phyloP scores from a whole-genome alignment of 2,329 filamentous ascomycete species.

The Fusarium sp. region DNA sequence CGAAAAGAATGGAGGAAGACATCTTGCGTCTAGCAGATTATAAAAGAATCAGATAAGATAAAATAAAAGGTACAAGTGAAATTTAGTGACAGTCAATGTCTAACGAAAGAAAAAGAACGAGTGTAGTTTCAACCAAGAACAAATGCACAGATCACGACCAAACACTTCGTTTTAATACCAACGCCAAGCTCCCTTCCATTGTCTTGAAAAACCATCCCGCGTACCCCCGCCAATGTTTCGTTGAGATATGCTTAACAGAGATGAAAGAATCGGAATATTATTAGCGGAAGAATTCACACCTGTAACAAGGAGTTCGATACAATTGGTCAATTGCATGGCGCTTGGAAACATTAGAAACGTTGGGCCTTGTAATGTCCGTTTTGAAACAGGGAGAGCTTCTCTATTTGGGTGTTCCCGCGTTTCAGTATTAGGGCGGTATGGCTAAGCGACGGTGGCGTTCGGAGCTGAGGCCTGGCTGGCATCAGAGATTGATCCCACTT shows the following conservation, averaged over 20 bases:
- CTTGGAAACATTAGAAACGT: neutral
- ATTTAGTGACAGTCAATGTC: constrained; percentile 32
- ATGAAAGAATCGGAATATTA: neutral
- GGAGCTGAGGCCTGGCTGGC: neutral
- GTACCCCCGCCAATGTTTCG: constrained; percentile 5
- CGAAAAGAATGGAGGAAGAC: constrained; percentile 32
- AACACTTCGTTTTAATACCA: constrained; percentile 11
- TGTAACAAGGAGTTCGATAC: neutral
- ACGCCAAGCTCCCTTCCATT: constrained; percentile 4
- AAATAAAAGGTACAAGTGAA: constrained; percentile 3
- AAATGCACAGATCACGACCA: neutral
- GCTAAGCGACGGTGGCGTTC: neutral
- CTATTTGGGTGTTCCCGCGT: constrained; percentile 13
- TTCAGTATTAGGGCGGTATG: neutral
- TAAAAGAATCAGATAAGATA: neutral
- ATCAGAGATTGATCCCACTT: neutral
- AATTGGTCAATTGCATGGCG: neutral
- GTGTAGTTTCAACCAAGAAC: neutral
- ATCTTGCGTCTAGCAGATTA: constrained; percentile 23
- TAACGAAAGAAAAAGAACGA: constrained; percentile 25
- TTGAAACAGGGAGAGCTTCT: constrained; percentile 19
- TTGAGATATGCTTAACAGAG: neutral
- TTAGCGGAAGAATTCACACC: constrained; percentile 16
- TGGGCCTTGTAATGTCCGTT: neutral
- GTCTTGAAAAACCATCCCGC: neutral